Evolutionary conservation across 108 stramenopile genomes (phyloP).

Genomic region (Nitzschia palea): DNA sequence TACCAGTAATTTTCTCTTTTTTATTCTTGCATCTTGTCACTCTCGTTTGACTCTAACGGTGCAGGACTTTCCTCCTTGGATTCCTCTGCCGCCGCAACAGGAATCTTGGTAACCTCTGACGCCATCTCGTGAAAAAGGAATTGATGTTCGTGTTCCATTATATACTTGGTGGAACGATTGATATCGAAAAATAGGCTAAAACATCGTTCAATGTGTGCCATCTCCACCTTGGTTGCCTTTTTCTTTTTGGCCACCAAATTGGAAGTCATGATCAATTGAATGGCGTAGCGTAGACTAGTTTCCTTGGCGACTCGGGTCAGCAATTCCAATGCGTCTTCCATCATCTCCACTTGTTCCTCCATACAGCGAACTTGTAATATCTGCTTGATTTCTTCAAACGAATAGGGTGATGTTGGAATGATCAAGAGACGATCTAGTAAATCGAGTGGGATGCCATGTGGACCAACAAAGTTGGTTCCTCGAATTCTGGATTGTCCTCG

Average conservation of each 20-base stretch:
- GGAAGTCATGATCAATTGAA: conserved; percentile 97
- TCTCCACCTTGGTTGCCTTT: conserved; percentile 86
- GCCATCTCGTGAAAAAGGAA: conserved; percentile 88
- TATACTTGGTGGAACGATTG: conserved; percentile 95
- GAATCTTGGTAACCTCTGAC: background rate
- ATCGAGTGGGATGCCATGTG: conserved; percentile 97
- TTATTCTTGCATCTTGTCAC: conserved; percentile 37
- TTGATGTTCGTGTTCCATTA: conserved; percentile 98
- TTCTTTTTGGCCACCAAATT: conserved; percentile 86
- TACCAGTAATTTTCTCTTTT: background rate
- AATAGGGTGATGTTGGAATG: conserved; percentile 91
- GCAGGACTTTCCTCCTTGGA: too few species aligned
- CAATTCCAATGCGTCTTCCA: conserved; percentile 92
- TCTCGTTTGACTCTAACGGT: too few species aligned
- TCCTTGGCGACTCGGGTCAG: conserved; percentile 95
- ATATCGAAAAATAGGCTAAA: conserved; percentile 97
- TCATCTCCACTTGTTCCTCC: conserved; percentile 99
- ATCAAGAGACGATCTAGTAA: conserved; percentile 97
- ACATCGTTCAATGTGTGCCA: conserved; percentile 86
- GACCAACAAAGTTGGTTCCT: conserved; percentile 94
- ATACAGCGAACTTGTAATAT: conserved; percentile 87
- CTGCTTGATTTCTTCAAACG: conserved; percentile 82
- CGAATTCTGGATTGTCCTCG: conserved; percentile 94
- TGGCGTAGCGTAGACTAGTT: conserved; percentile 97
- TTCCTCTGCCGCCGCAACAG: background rate